Conservation (phyloP, 1,139 yeast genomes). For the Blastobotrys buckinghamii region DNA sequence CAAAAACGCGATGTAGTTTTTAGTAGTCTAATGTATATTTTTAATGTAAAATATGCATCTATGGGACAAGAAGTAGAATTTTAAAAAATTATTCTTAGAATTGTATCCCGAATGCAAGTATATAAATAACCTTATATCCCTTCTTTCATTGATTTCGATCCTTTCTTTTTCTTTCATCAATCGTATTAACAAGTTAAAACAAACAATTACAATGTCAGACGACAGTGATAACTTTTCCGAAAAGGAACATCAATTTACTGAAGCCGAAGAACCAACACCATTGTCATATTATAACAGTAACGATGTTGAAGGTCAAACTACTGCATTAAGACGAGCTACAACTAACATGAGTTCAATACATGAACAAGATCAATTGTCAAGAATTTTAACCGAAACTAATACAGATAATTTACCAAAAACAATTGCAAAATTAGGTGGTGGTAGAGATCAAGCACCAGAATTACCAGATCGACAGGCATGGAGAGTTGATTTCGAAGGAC, state of each 20-base stretch:
- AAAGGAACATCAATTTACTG: neutral
- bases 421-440: conserved; percentile 38
- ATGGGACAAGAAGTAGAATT: too few relatives aligned
- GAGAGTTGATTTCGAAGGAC: conserved; percentile 48
- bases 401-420: neutral
- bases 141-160: too few relatives aligned
- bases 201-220: too few relatives aligned
- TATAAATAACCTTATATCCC: too few relatives aligned
- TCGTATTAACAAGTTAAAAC: too few relatives aligned
- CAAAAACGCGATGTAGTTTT: too few relatives aligned
- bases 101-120: too few relatives aligned
- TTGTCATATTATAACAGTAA: neutral
- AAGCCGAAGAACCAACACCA: conserved; percentile 5
- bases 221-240: neutral
- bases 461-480: conserved; percentile 43
- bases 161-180: too few relatives aligned
- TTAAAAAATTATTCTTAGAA: too few relatives aligned
- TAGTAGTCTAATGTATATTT: too few relatives aligned
- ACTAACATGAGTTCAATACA: neutral
- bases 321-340: neutral
- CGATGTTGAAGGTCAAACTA: conserved; percentile 3
- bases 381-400: neutral
- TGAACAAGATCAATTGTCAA: neutral
- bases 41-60: too few relatives aligned
- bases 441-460: conserved; percentile 44